These are phyloP conservation scores for Coccomyxa subellipsoidea DNA, from an alignment of 163 green algal genomes.

Conservation along the genomic window DNA sequence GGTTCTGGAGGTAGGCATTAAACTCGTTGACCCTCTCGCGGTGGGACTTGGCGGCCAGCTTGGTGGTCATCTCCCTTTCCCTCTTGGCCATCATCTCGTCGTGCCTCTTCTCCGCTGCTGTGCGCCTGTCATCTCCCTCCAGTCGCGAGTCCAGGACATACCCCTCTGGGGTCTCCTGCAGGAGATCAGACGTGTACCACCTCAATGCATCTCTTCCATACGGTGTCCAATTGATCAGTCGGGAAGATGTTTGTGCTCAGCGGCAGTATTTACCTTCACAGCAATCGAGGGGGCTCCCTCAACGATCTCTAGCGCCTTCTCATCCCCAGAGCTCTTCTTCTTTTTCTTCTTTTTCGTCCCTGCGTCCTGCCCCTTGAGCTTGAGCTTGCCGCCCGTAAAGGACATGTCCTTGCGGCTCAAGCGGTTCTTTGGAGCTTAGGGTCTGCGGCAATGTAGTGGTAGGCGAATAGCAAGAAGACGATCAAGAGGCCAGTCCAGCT, in stretches of 20 bases:
- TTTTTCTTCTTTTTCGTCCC: slow-evolving; percentile 82
- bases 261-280: too few species aligned
- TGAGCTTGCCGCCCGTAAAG: slow-evolving; percentile 77
- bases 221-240: too few species aligned
- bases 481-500: slow-evolving; percentile 80
- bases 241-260: too few species aligned
- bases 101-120: slow-evolving; percentile 82
- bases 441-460: slow-evolving; percentile 84
- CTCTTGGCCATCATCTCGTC: slow-evolving; percentile 68
- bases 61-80: slow-evolving; percentile 71
- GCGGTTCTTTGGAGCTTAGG: slow-evolving; percentile 21
- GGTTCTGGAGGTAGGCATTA: slow-evolving; percentile 81
- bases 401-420: slow-evolving; percentile 29
- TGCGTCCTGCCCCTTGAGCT: slow-evolving; percentile 70
- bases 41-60: slow-evolving; percentile 75
- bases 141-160: slow-evolving; percentile 32
- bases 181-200: too few species aligned
- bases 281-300: slow-evolving; percentile 10
- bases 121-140: slow-evolving; percentile 70
- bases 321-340: slow-evolving; percentile 38
- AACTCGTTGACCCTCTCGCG: slow-evolving; percentile 81
- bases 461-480: slow-evolving; percentile 79
- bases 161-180: slow-evolving; percentile 31
- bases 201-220: too few species aligned
- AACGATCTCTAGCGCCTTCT: not conserved